Conservation (phyloP, 805 yeast species). For the Pichia ethanolica region DNA sequence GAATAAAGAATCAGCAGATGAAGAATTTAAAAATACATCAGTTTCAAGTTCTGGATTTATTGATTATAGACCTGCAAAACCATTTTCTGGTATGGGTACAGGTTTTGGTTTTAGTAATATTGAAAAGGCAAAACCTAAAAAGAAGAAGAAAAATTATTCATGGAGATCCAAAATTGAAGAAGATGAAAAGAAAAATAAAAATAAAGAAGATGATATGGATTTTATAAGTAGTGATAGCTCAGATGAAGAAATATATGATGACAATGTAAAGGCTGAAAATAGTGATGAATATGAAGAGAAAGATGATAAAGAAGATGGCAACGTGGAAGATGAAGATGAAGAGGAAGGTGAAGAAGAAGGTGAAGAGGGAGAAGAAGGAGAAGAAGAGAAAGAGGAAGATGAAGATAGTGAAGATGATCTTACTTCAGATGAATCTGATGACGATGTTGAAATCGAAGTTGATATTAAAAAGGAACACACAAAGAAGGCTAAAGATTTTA, state of each 20-base stretch:
- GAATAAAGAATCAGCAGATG: slow-evolving; percentile 1
- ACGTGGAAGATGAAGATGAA: slow-evolving; percentile 20
- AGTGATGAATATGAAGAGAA: slow-evolving; percentile 15
- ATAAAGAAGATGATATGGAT: slow-evolving; percentile 54
- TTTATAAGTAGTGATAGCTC: slow-evolving; percentile 32
- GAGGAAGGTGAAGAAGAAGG: slow-evolving; percentile 23
- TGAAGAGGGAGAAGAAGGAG: slow-evolving; percentile 27
- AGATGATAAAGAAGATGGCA: slow-evolving; percentile 23
- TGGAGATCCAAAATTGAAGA: slow-evolving; percentile 62
- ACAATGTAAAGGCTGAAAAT: slow-evolving; percentile 15
- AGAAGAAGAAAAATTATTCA: slow-evolving; percentile 50
- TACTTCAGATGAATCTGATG: slow-evolving; percentile 27
- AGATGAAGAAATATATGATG: slow-evolving; percentile 13
- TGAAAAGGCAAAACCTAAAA: slow-evolving; percentile 33
- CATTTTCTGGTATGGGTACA: slow-evolving; percentile 43
- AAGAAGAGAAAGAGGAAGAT: slow-evolving; percentile 25
- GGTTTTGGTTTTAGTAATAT: slow-evolving; percentile 65
- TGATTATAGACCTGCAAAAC: slow-evolving; percentile 60
- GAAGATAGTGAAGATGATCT: slow-evolving; percentile 29
- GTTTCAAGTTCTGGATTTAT: slow-evolving; percentile 40
- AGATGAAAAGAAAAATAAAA: slow-evolving; percentile 34
- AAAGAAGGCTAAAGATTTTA: slow-evolving; percentile 57
- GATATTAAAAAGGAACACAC: slow-evolving; percentile 36
- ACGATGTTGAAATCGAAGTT: slow-evolving; percentile 23
- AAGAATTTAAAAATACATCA: slow-evolving; percentile 28